Evolutionary conservation across 208 protist genomes (phyloP), one percentile per base, ranked within the genome.

Genomic region (Borovskyia barvae): DNA sequence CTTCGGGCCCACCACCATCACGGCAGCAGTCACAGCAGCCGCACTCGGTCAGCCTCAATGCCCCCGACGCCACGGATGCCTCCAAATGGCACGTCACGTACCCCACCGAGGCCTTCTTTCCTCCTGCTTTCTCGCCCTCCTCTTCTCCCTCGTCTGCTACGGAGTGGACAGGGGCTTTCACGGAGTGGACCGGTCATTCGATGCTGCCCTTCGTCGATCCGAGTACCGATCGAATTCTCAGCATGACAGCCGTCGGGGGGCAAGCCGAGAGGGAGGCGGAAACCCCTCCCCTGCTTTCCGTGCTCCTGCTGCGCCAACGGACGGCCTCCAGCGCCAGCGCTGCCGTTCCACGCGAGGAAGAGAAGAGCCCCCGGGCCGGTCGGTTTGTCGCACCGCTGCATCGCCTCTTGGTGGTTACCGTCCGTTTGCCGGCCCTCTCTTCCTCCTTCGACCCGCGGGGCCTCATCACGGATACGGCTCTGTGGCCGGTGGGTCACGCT

Each of bases 91-190:
- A 49, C n/a, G 48, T 53, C 5, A 64, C 64, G 22, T 71, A 71
- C 24, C 33, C 64, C 2, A 59, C 41, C 2, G 54, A 63, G 25
- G 48, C 54, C 1, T 71, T 71, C 35, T 57, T 71, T 7, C 49
- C 47, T 15, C 8, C 9, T 8, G 14, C 15, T 32, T 1, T 20
- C 20, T 0, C 2, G 30, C 39, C 28, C 20, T 14, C 28, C 46
- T 9, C 17, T 43, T 25, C 43, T 36, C 26, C 35, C 33, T 7
- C 48, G 39, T 28, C 30, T 15, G 33, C 55, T 9, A 19, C 62
- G 24, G 64, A 75, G n/a, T n/a, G n/a, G n/a, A n/a, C n/a, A n/a
- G n/a, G n/a, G n/a, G 60, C 71, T 12, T 87, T 85, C 40, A 87
- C 80, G 3, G 84, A 91, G 52, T 91, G 84, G 84, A 48, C 66